Evolutionary conservation across 2,329 filamentous ascomycete species (phyloP).

Genomic region (Lecanicillium sp.): DNA sequence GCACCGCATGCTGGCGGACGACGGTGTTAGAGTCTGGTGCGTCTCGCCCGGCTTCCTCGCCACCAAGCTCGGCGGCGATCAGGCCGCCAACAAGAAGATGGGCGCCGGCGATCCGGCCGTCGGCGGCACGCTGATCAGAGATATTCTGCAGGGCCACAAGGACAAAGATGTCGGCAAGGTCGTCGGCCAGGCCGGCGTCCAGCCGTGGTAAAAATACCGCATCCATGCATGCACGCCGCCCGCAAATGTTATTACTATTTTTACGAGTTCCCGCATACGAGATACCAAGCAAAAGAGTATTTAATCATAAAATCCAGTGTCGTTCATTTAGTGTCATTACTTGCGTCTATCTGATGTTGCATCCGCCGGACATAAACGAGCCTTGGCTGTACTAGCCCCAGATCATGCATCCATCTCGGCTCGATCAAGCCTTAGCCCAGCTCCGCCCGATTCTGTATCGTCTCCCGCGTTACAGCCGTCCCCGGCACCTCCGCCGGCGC

Average conservation of each 20-base stretch:
- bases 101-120: conserved; percentile 28
- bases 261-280: no score
- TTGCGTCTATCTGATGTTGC: no score
- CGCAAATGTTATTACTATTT: no score
- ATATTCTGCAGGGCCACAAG: conserved; percentile 34
- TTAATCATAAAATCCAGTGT: no score
- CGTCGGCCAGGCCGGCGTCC: conserved; percentile 18
- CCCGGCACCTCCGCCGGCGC: conserved; percentile 10
- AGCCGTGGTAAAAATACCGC: conserved; percentile 8
- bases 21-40: conserved; percentile 36
- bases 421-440: neutral
- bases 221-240: no score
- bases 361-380: no score
- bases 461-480: conserved; percentile 2
- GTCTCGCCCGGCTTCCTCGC: conserved; percentile 37
- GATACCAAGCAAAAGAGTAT: no score
- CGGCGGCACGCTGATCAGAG: conserved; percentile 33
- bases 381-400: neutral
- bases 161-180: conserved; percentile 36
- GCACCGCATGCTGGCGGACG: conserved; percentile 31
- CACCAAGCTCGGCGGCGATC: conserved; percentile 29
- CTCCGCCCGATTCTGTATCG: conserved; percentile 8
- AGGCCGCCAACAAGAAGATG: conserved; percentile 19
- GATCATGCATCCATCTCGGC: neutral
- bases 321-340: no score